phyloP scores from a whole-genome alignment of 2,329 filamentous ascomycete genomes.

The Neopestalotiopsis rosae region DNA sequence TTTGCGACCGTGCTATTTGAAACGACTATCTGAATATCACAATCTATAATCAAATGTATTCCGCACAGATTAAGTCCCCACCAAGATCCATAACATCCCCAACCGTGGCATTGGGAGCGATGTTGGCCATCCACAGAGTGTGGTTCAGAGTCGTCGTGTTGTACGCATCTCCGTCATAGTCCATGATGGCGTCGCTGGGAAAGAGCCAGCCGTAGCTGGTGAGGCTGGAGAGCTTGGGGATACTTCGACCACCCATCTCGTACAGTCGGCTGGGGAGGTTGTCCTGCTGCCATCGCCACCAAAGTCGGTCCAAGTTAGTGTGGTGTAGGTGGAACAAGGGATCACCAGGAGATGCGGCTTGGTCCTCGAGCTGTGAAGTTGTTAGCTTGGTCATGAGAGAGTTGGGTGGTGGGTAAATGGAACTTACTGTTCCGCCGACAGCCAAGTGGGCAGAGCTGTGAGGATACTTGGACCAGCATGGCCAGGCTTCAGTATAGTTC shows the following conservation, averaged over 20 bases:
- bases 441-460: background rate
- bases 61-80: slow-evolving; percentile 23
- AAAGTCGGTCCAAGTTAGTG: slow-evolving; percentile 34
- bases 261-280: slow-evolving; percentile 3
- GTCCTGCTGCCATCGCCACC: slow-evolving; percentile 22
- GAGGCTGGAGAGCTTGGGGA: background rate
- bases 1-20: background rate
- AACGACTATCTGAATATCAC: background rate
- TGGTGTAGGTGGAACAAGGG: slow-evolving; percentile 38
- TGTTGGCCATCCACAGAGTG: background rate
- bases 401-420: background rate
- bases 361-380: background rate
- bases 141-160: slow-evolving; percentile 10
- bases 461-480: slow-evolving; percentile 12
- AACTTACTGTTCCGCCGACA: background rate
- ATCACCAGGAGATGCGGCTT: slow-evolving; percentile 30
- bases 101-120: slow-evolving; percentile 39
- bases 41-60: slow-evolving; percentile 19
- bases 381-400: background rate
- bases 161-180: slow-evolving; percentile 20
- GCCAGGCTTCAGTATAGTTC: slow-evolving; percentile 12
- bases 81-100: slow-evolving; percentile 27
- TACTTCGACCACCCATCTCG: slow-evolving; percentile 14
- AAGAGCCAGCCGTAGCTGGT: background rate
- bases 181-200: slow-evolving; percentile 17